Conservation (phyloP, 805 yeast genomes). For the Yamadazyma sp. region DNA sequence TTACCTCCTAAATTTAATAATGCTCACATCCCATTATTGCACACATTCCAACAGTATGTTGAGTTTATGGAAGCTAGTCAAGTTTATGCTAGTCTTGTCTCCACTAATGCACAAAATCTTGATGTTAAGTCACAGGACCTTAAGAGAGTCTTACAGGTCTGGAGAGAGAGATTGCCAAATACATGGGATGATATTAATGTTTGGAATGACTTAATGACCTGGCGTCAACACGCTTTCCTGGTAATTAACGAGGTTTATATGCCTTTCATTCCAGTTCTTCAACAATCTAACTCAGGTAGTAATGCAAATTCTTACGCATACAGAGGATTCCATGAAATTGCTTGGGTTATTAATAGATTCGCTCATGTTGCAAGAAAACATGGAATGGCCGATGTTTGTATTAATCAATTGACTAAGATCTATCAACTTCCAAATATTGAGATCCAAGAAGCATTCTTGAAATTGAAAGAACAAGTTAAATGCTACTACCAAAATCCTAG, state of each 20-base stretch:
- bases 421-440: constrained; percentile 96
- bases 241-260: constrained; percentile 92
- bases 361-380: constrained; percentile 99
- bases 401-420: constrained; percentile 86
- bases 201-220: constrained; percentile 96
- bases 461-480: constrained; percentile 94
- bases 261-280: constrained; percentile 85
- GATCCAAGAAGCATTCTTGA: constrained; percentile 95
- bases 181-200: constrained; percentile 96
- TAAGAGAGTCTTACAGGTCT: constrained; percentile 90
- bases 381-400: constrained; percentile 94
- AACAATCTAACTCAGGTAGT: constrained; percentile 61
- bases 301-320: constrained; percentile 90
- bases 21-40: constrained; percentile 87
- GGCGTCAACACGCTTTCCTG: constrained; percentile 98
- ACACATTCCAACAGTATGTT: constrained; percentile 94
- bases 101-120: constrained; percentile 88
- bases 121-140: constrained; percentile 93
- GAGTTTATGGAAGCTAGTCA: constrained; percentile 98
- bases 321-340: constrained; percentile 97
- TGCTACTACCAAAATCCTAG: constrained; percentile 92
- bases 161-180: constrained; percentile 97
- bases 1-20: constrained; percentile 72
- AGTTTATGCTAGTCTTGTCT: constrained; percentile 79
- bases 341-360: constrained; percentile 97